Conservation (phyloP, 2,329 filamentous ascomycete genomes). For the Colletotrichum gloeosporioides region DNA sequence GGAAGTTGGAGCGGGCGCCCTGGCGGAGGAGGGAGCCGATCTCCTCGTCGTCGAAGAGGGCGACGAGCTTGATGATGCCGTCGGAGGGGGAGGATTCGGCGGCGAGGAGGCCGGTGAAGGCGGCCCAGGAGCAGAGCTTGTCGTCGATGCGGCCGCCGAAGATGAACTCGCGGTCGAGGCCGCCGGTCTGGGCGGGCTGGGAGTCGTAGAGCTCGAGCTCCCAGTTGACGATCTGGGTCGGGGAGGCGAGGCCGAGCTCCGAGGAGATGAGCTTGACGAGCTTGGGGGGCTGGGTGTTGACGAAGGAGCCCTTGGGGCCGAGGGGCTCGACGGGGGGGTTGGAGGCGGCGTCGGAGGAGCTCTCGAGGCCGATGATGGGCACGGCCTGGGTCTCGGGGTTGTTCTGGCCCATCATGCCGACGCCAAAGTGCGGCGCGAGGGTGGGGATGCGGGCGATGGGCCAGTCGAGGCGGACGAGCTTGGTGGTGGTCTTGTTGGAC, state of each 20-base stretch:
- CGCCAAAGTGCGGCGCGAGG: conserved; percentile 91
- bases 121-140: conserved; percentile 95
- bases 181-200: conserved; percentile 83
- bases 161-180: conserved; percentile 91
- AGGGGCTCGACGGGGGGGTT: conserved; percentile 44
- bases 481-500: conserved; percentile 77
- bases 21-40: conserved; percentile 91
- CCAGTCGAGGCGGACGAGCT: conserved; percentile 91
- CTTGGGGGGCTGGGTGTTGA: conserved; percentile 81
- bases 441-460: conserved; percentile 93
- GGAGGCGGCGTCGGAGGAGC: conserved; percentile 48
- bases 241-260: conserved; percentile 76
- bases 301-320: conserved; percentile 75
- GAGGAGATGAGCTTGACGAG: conserved; percentile 83
- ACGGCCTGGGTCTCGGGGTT: conserved; percentile 95
- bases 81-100: conserved; percentile 62
- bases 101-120: conserved; percentile 81
- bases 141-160: conserved; percentile 96
- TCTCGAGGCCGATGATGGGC: conserved; percentile 89
- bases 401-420: conserved; percentile 68
- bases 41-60: conserved; percentile 97
- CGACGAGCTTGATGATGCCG: conserved; percentile 84
- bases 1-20: conserved; percentile 88
- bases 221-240: conserved; percentile 87
- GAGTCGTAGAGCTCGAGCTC: conserved; percentile 94